phyloP scores from a whole-genome alignment of 2,329 filamentous ascomycete species.

The Zarea fungicola region DNA sequence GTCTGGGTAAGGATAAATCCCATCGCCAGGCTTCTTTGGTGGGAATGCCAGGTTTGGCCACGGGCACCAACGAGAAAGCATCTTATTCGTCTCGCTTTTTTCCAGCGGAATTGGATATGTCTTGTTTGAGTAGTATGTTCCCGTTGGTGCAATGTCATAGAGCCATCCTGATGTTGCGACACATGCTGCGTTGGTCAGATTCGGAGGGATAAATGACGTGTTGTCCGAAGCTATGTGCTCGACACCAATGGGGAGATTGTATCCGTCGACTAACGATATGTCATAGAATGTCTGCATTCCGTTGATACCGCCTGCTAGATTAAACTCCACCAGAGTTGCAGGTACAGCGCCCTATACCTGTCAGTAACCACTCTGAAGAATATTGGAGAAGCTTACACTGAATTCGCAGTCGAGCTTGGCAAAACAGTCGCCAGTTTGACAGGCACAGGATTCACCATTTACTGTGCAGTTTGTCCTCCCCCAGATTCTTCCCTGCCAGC shows the following conservation, averaged over 20 bases:
- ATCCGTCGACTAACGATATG: constrained; percentile 79
- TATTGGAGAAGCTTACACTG: constrained; percentile 46
- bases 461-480: constrained; percentile 80
- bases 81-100: constrained; percentile 46
- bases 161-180: constrained; percentile 64
- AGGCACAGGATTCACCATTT: constrained; percentile 61
- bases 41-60: constrained; percentile 68
- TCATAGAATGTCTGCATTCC: constrained; percentile 71
- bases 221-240: constrained; percentile 57
- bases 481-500: constrained; percentile 82
- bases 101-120: constrained; percentile 66
- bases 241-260: constrained; percentile 69
- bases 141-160: constrained; percentile 47
- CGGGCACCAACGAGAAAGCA: constrained; percentile 68
- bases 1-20: constrained; percentile 76
- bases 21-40: constrained; percentile 65
- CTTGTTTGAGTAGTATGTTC: constrained; percentile 56
- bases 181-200: constrained; percentile 71
- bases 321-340: constrained; percentile 76
- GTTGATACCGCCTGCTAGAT: constrained; percentile 59
- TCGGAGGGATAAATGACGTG: constrained; percentile 63
- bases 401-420: constrained; percentile 63
- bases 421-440: constrained; percentile 71
- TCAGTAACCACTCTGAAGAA: not conserved
- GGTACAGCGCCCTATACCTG: constrained; percentile 61